These are phyloP conservation scores for Suhomyces maxii DNA, from an alignment of 1,139 yeast species.

Conservation along the genomic window DNA sequence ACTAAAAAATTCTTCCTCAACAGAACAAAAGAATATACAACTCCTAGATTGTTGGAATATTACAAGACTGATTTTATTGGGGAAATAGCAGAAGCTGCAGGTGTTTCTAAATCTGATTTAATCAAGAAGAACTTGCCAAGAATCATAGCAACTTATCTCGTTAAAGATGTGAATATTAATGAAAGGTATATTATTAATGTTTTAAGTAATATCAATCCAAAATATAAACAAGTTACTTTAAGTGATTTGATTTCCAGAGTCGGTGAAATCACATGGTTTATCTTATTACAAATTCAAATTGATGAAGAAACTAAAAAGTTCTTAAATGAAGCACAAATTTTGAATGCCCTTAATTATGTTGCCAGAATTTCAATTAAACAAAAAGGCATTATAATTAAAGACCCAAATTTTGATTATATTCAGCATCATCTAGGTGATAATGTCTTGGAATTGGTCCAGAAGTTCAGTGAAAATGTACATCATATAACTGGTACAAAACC, in stretches of 20 bases:
- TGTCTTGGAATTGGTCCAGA: constrained; percentile 75
- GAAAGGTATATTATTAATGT: constrained; percentile 54
- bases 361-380: constrained; percentile 30
- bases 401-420: constrained; percentile 14
- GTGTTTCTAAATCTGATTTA: constrained; percentile 34
- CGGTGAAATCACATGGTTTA: constrained; percentile 46
- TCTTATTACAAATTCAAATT: constrained; percentile 38
- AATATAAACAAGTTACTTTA: constrained; percentile 36
- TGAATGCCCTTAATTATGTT: constrained; percentile 41
- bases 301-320: constrained; percentile 28
- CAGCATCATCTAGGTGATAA: constrained; percentile 49
- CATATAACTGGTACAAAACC: constrained; percentile 72
- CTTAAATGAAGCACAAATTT: constrained; percentile 33
- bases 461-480: constrained; percentile 76
- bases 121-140: constrained; percentile 38
- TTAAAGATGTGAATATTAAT: constrained; percentile 41
- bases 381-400: constrained; percentile 14
- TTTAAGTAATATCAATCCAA: constrained; percentile 54
- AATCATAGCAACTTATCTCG: constrained; percentile 42
- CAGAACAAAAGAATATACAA: constrained; percentile 70
- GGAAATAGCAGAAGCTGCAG: constrained; percentile 46
- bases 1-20: constrained; percentile 60
- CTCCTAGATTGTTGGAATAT: constrained; percentile 72
- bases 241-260: constrained; percentile 45
- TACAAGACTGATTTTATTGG: constrained; percentile 63